Evolutionary conservation across 202 grass and related monocot species (phyloP), one percentile per base, ranked within the genome.

Genomic region (Carex arenaria): DNA sequence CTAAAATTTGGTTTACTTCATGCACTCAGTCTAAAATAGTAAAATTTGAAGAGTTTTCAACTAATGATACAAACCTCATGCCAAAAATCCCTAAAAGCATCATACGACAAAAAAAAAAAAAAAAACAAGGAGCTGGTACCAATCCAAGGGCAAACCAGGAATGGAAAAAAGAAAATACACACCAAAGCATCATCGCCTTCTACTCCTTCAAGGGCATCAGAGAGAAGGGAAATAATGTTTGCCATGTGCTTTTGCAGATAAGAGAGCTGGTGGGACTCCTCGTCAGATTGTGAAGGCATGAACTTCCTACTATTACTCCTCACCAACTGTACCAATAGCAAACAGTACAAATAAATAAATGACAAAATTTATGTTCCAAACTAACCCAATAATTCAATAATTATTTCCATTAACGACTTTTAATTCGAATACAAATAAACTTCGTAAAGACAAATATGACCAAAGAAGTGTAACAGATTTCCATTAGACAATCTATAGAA

Each of bases 181-280:
- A 99, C 96, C 91, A 96, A 65, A 78, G 89, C 90, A 85, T 95
- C 91, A 43, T 94, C 93, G 53, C 89, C 91, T 69, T 96, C 86
- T 13, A 55, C 47, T 2, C 85, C 96, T 69, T 92, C 89, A 85
- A 90, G 64, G 79, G 89, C 85, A 85, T 96, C 89, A n/a, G 93
- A 88, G 83, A 99, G 91, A 54, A 96, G 81, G 62, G 88, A 82
- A 52, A 99, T 83, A 86, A 99, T 92, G 54, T 96, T 99, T 43
- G 86, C 81, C 88, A 99, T 93, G 75, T 99, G 96, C 80, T 99
- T 99, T 85, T 99, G 96, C 32, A 99, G 76, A 88, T 94, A 99
- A 67, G 89, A 99, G 67, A 99, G 85, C 64, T 96, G 96, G 87
- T 96, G 93, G 45, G 90, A 74, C 90, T 99, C 96, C 87, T 99